Evolutionary conservation across 1,284 basidiomycete species (phyloP), one percentile per base, ranked within the genome.

Genomic region (Trametes sp.): DNA sequence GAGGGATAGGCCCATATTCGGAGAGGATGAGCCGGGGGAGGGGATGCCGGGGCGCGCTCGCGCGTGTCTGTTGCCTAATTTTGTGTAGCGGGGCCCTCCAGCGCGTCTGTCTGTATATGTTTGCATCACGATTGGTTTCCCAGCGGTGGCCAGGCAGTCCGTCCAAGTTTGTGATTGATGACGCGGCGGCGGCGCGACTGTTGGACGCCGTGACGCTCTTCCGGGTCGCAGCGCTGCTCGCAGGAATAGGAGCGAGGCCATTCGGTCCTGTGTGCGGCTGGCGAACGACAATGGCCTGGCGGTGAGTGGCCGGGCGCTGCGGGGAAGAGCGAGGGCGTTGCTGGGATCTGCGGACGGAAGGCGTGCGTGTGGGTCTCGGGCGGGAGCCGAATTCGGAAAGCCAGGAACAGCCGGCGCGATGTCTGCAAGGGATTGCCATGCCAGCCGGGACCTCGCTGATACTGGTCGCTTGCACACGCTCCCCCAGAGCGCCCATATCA

Each of bases 1-100:
- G 92, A 93, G 62, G 83, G 82, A 33, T 85, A 76, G 60, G 42
- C 51, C 52, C 57, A 57, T 26, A 44, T 24, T 52, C 46, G 58
- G 51, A 59, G 64, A 35, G 46, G 53, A 46, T 23, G 42, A 49
- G 28, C 58, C 49, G 36, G 28, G 46, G 56, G 23, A 63, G 65
- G 63, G 62, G 57, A 64, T 52, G 54, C 60, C 62, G 63, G 65
- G 36, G 35, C 55, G 41, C 48, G 51, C 33, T n/a, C 41, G 60
- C 45, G 46, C 38, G 60, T 28, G 36, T 36, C 54, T 36, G 56
- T 57, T 50, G 44, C 51, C 31, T 56, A 56, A 36, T 35, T 50
- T 24, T 50, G 36, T 24, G 11, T 23, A 24, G 51, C 44, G 29
- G 35, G 57, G 38, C 26, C 13, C 56, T 36, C 52, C 44, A 58